Percentiles rank a stretch among this genome's conserved stretches.
These are phyloP conservation scores for Cladophialophora exuberans DNA, from an alignment of 2,329 filamentous ascomycete genomes.

Conservation along the genomic window DNA sequence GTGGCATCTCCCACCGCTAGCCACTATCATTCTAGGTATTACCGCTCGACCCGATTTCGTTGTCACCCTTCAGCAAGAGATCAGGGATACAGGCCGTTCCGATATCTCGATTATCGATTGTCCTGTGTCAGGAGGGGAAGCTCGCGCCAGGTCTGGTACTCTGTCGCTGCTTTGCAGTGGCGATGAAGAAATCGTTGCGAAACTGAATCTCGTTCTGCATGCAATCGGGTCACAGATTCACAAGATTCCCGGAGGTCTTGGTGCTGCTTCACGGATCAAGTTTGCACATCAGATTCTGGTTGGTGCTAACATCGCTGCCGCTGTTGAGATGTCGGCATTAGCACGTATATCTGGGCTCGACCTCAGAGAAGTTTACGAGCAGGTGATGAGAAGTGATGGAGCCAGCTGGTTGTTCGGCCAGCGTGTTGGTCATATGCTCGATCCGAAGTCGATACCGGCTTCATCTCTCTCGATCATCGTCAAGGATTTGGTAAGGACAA, in stretches of 20 bases:
- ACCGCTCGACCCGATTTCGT: not conserved
- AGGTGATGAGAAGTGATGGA: not conserved
- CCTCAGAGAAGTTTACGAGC: not conserved
- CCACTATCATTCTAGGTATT: not conserved
- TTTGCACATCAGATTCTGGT: conserved; percentile 8
- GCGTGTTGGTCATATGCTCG: not conserved
- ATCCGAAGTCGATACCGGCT: not conserved
- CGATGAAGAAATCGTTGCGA: not conserved
- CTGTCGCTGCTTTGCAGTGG: conserved; percentile 3
- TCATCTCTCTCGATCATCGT: not conserved
- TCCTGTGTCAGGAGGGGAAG: conserved; percentile 2
- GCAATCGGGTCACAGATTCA: not conserved
- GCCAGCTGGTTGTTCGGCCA: conserved; percentile 6
- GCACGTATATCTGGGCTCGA: not conserved
- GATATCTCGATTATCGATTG: conserved; percentile 2
- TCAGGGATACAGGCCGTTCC: not conserved
- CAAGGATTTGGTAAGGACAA: not conserved
- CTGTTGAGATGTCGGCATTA: not conserved
- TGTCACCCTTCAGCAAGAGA: not conserved
- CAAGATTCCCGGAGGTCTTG: not conserved
- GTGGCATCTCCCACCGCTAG: not conserved
- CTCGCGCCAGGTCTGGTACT: not conserved
- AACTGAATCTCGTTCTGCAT: not conserved
- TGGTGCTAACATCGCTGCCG: conserved; percentile 1
- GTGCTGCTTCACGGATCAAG: not conserved